Base-by-base conservation (phyloP, 2,329 filamentous ascomycete species). In the Fusarium setosum region DNA sequence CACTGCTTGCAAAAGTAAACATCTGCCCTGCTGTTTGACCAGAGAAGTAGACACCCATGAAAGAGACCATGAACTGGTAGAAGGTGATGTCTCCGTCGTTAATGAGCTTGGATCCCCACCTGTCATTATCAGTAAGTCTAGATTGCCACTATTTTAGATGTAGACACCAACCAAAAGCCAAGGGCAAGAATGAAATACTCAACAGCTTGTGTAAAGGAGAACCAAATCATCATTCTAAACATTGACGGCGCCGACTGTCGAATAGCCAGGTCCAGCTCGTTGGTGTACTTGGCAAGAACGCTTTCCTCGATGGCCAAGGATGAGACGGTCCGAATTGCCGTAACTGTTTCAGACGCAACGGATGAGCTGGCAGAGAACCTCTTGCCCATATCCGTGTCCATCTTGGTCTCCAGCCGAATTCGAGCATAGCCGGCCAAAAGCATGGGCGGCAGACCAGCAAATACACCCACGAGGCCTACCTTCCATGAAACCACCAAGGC, bases 1-100 rank as follows among this genome's bases (percentile, higher is more conserved):
- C 49, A 69, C 77, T 83, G 9, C 79, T 83, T 1, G 83, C 80
- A 67, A 83, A 82, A 29, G 79, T 72, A 61, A 82, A 82, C 8
- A 82, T 59, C 24, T 75, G 72, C 0, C 74, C 68, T 0, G 78
- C 73, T 0, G 76, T 75, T 72, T 82, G 78, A 0, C 75, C 79
- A 0, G 75, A 76, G 58, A 80, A 83, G 34, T 83, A 79, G 4
- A 85, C 78, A 4, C 77, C 80, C 75, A 84, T 81, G 57, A 85
- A 85, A 3, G 83, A 77, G 24, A 86, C 78, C 55, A 85, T 74
- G 59, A 80, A 79, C 55, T 77, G 73, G 54, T 86, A 85, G 65
- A 86, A 84, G 5, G 81, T 84, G 58, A 86, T 77, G 62, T 82
- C 86, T 1, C 74, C 72, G 74, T 71, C 58, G 0, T 71, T 73